Evolutionary conservation across 78 protist species (phyloP).

Genomic region (Dictyostelium discoideum): dicty_2.7 NC_007088.5:2918501-2919000

Average conservation of each 20-base stretch:
- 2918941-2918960: constrained; percentile 87
- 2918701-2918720: constrained; percentile 82
- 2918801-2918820: constrained; percentile 19
- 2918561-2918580: neutral
- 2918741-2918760: constrained; percentile 72
- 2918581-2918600: neutral
- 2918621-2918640: constrained; percentile 79
- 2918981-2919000: constrained; percentile 90
- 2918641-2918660: constrained; percentile 31
- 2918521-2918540: constrained; percentile 44
- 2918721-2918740: constrained; percentile 80
- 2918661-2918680: constrained; percentile 51
- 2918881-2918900: neutral
- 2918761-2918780: constrained; percentile 85
- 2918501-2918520: constrained; percentile 81
- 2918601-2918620: constrained; percentile 28
- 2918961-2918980: constrained; percentile 93
- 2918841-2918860: too few species aligned
- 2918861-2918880: too few species aligned
- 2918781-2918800: constrained; percentile 89
- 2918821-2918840: neutral
- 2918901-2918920: constrained; percentile 64
- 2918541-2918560: constrained; percentile 42
- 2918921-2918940: constrained; percentile 91
- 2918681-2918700: constrained; percentile 68